Conservation (phyloP, 495 filamentous ascomycete genomes). For the Xylaria telfairii region DNA sequence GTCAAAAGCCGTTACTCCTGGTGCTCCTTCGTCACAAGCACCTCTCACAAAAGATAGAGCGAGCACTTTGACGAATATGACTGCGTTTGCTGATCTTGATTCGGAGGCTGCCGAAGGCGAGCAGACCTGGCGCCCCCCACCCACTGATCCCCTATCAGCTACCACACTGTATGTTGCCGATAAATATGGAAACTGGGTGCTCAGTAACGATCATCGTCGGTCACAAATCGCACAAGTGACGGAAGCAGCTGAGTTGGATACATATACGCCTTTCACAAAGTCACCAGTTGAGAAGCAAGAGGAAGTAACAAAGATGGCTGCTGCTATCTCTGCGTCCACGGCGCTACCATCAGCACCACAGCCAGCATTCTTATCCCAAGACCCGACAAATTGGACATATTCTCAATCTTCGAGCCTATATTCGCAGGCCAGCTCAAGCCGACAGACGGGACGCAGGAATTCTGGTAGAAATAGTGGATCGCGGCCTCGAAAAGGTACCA, state of each 20-base stretch:
- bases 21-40: slow-evolving; percentile 25
- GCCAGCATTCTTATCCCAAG: slow-evolving; percentile 30
- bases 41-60: slow-evolving; percentile 36
- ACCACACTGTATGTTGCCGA: slow-evolving; percentile 50
- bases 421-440: slow-evolving; percentile 32
- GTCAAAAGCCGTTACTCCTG: slow-evolving; percentile 15
- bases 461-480: slow-evolving; percentile 25
- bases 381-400: slow-evolving; percentile 12
- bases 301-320: slow-evolving; percentile 34
- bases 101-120: slow-evolving; percentile 34
- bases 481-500: slow-evolving; percentile 30
- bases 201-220: slow-evolving; percentile 36
- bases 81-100: slow-evolving; percentile 52
- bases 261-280: slow-evolving; percentile 48
- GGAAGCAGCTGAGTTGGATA: slow-evolving; percentile 39
- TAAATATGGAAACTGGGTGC: slow-evolving; percentile 54
- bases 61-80: slow-evolving; percentile 55
- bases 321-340: slow-evolving; percentile 32
- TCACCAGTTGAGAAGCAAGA: slow-evolving; percentile 48
- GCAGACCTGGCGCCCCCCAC: slow-evolving; percentile 49
- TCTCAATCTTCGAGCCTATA: slow-evolving; percentile 38
- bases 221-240: slow-evolving; percentile 29
- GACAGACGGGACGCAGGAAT: slow-evolving; percentile 23
- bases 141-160: slow-evolving; percentile 45
- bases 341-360: slow-evolving; percentile 25